Base-by-base conservation (phyloP, 352 stramenopile species). In the Globisporangium canariense region DNA sequence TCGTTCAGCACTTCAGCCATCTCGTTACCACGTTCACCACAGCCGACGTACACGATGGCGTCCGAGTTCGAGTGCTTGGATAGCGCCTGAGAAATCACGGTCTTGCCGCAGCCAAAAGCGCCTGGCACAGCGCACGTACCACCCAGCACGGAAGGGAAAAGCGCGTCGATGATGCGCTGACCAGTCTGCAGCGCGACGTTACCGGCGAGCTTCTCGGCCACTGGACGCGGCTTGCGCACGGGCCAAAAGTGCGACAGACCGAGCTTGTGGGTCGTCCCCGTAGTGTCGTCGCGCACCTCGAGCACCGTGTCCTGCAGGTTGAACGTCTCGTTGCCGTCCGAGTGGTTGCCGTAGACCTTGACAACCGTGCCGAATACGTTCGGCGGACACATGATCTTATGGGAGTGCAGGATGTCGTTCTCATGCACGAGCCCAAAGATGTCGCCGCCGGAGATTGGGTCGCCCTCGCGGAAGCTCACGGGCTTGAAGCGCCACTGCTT, bases 11-110 rank as follows among this genome's bases (percentile, higher is more conserved):
- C 97, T 86, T 98, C 94, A 8, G 94, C 94, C 98, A 99, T 99
- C 79, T 99, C 98, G 75, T 99, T 99, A 65, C 98, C 98, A 71
- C 98, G 92, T 71, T 99, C 97, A 52, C 98, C 98, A 67, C 98
- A 99, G 60, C 98, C 98, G 45, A 99, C 97, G 82, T 99, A 99
- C 38, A 99, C 93, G 73, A 99, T 99, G 30, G 90, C 91, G 75
- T 99, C 96, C 41, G 91, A 98, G 89, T 99, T 99, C 47, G 94
- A 98, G 85, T 99, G 98, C 85, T 99, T 99, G 63, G 97, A 99
- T 45, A 99, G 83, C 50, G 97, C 97, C 77, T 99, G 97, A 14
- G 93, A 99, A 79, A 99, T 99, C 64, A 99, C 97, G 55, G 98
- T 99, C 94, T 99, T 99, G 69, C 97, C 98, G 73, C 98, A 99